Percentiles rank a stretch among this genome's conserved stretches.
phyloP scores from a whole-genome alignment of 2,329 filamentous ascomycete genomes.

The Periconia digitata region DNA sequence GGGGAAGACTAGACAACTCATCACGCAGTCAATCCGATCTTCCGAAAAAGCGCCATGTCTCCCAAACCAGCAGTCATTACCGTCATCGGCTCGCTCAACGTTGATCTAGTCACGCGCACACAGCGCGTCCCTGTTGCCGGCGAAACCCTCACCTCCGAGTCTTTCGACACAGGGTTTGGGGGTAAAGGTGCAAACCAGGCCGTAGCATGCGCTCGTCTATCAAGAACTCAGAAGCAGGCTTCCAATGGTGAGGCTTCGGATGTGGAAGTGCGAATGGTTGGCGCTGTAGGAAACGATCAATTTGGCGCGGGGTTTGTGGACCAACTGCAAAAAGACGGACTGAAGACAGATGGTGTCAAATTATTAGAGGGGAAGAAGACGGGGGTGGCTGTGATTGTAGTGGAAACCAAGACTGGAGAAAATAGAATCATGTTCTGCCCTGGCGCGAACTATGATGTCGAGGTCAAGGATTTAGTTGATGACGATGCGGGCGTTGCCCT shows the following conservation, averaged over 20 bases:
- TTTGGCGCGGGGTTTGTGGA: conserved; percentile 45
- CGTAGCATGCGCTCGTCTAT: conserved; percentile 82
- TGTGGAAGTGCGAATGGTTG: conserved; percentile 53
- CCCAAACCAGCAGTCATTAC: conserved; percentile 61
- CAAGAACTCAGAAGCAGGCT: conserved; percentile 52
- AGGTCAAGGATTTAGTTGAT: conserved; percentile 40
- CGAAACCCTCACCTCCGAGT: conserved; percentile 80
- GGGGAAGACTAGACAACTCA: background rate
- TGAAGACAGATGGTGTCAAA: conserved; percentile 45
- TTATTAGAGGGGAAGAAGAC: conserved; percentile 48
- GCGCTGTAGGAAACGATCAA: conserved; percentile 51
- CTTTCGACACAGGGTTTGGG: conserved; percentile 78
- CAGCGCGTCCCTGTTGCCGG: conserved; percentile 79
- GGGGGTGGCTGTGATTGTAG: conserved; percentile 52
- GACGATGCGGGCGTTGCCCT: conserved; percentile 46
- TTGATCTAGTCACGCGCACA: conserved; percentile 88
- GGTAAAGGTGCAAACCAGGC: conserved; percentile 97
- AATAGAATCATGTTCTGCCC: conserved; percentile 53
- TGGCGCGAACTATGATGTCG: conserved; percentile 49
- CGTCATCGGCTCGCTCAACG: conserved; percentile 90
- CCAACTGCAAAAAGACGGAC: conserved; percentile 47
- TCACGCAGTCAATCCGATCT: background rate
- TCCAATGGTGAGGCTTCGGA: conserved; percentile 21
- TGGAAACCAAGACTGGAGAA: conserved; percentile 51
- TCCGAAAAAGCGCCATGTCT: conserved; percentile 17